Percentiles rank a stretch among this genome's conserved stretches.
These are phyloP conservation scores for Meyerozyma elateridarum DNA, from an alignment of 1,139 yeast genomes.

Conservation along the genomic window DNA sequence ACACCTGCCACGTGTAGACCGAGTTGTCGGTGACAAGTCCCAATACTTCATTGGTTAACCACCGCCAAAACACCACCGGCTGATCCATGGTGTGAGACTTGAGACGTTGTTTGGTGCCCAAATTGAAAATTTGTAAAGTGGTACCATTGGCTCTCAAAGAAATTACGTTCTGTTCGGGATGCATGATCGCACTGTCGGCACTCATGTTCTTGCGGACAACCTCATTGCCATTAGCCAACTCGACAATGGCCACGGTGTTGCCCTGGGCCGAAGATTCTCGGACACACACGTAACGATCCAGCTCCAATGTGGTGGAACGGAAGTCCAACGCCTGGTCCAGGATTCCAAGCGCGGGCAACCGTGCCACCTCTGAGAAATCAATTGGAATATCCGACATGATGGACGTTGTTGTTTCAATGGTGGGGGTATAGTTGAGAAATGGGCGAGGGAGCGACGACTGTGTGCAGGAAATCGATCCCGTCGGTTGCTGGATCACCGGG, in stretches of 20 bases:
- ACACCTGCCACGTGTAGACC: conserved; percentile 77
- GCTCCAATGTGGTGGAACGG: conserved; percentile 89
- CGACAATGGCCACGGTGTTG: conserved; percentile 88
- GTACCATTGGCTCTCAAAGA: conserved; percentile 96
- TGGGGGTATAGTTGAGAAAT: conserved; percentile 4
- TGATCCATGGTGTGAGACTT: conserved; percentile 84
- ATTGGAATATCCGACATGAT: conserved; percentile 72
- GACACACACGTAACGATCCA: conserved; percentile 84
- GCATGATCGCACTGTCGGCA: conserved; percentile 97
- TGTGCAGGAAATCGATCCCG: conserved; percentile 1
- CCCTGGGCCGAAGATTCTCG: conserved; percentile 76
- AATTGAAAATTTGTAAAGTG: conserved; percentile 88
- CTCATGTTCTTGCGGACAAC: conserved; percentile 86
- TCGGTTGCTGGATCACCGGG: background rate
- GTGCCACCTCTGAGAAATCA: conserved; percentile 92
- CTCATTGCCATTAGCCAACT: conserved; percentile 70
- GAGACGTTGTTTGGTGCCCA: conserved; percentile 81
- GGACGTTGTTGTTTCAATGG: conserved; percentile 4
- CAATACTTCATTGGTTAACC: conserved; percentile 70
- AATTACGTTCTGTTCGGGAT: conserved; percentile 81
- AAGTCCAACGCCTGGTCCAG: conserved; percentile 83
- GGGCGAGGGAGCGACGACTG: conserved; percentile 1
- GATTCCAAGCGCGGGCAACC: conserved; percentile 79
- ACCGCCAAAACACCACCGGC: conserved; percentile 93
- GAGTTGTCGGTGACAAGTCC: conserved; percentile 82